Percentiles rank a stretch among this genome's conserved stretches.
Conservation (phyloP, 192 early-diverging fungal species). For the Pilobolus umbonatus region DNA sequence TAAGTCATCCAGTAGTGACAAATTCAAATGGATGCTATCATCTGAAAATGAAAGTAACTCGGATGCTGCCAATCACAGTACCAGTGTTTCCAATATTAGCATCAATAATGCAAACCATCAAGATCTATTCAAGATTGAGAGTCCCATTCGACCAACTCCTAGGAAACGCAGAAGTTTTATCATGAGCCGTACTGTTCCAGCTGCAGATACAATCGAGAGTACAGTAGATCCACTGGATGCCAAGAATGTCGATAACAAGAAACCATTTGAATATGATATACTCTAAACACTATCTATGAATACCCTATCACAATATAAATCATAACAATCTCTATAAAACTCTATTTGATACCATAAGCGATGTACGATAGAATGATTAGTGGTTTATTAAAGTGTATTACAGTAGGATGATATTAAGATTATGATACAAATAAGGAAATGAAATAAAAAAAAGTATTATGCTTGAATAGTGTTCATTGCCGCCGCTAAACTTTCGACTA, state of each 20-base stretch:
- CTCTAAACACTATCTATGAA: slow-evolving; percentile 4
- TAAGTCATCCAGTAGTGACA: slow-evolving; percentile 2
- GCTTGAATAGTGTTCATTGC: slow-evolving; percentile 30
- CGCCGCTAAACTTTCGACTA: slow-evolving; percentile 17
- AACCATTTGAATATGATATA: slow-evolving; percentile 23
- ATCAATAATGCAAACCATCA: not conserved
- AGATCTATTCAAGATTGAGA: slow-evolving; percentile 5
- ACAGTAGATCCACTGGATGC: slow-evolving; percentile 30
- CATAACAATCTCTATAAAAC: no score
- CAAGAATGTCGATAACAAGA: slow-evolving; percentile 24
- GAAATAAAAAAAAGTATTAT: no score
- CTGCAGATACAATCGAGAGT: not conserved
- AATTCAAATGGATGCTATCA: slow-evolving; percentile 28
- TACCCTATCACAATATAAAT: no score
- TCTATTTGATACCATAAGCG: no score
- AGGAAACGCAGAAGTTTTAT: slow-evolving; percentile 18
- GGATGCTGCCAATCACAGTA: not conserved
- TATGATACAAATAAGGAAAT: no score
- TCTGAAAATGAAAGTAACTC: not conserved
- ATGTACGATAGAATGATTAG: no score
- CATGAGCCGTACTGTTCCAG: not conserved
- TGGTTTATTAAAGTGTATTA: no score
- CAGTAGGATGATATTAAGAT: no score
- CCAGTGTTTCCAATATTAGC: not conserved
- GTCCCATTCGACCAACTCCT: not conserved